Evolutionary conservation across 1,139 yeast species (phyloP).

Genomic region (Meyerozyma smithsonii): DNA sequence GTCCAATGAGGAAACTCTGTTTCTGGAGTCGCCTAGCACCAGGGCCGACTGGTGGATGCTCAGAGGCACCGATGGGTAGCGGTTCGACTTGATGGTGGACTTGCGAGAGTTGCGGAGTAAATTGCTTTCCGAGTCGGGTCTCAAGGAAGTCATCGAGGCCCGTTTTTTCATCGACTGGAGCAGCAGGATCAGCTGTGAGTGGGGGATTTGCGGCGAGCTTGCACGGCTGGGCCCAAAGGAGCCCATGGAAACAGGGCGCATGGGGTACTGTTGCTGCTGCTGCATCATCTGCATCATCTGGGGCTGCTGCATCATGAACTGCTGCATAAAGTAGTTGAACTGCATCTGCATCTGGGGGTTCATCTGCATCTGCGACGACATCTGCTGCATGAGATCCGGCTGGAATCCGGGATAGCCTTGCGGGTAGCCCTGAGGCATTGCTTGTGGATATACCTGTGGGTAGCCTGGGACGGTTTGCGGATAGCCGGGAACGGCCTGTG

Average conservation of each 20-base stretch:
- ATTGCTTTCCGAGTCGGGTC: constrained; percentile 14
- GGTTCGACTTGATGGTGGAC: constrained; percentile 30
- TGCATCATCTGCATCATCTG: constrained; percentile 5
- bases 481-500: too few species aligned
- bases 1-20: constrained; percentile 23
- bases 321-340: constrained; percentile 6
- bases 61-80: constrained; percentile 37
- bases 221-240: constrained; percentile 1
- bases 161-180: not conserved
- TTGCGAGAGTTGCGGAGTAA: constrained; percentile 28
- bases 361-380: constrained; percentile 10
- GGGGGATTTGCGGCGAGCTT: too few species aligned
- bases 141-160: not conserved
- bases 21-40: constrained; percentile 2
- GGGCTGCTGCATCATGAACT: constrained; percentile 9
- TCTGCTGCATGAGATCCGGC: constrained; percentile 3
- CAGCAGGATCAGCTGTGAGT: constrained; percentile 5
- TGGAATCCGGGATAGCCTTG: not conserved
- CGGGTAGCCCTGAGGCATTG: not conserved
- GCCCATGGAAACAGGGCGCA: constrained; percentile 2
- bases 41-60: constrained; percentile 6
- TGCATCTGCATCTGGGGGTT: constrained; percentile 5
- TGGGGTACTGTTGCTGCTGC: constrained; percentile 4
- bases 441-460: not conserved
- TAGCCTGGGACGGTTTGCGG: too few species aligned